Percentiles rank a stretch among this genome's conserved stretches.
Evolutionary conservation across 495 filamentous ascomycete species (phyloP).

Genomic region (Xylaria acuta): DNA sequence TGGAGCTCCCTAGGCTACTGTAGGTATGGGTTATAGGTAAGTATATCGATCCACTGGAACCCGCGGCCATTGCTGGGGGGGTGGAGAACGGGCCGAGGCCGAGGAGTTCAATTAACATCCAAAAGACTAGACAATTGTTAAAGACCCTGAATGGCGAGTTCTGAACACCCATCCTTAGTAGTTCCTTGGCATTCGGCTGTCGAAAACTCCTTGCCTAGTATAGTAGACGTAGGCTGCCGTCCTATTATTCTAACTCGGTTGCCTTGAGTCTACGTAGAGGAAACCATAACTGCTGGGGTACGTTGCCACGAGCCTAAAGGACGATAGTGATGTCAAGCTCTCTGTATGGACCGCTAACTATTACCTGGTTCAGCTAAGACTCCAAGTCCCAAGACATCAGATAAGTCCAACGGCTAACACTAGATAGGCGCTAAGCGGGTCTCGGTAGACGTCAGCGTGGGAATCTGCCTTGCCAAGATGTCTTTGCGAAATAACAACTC

Average conservation of each 20-base stretch:
- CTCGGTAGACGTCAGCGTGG: conserved; percentile 20
- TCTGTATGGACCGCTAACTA: conserved; percentile 9
- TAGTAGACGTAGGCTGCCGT: not conserved
- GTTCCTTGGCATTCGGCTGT: not conserved
- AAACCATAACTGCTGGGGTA: not conserved
- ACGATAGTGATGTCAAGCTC: conserved; percentile 8
- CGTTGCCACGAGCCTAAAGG: not conserved
- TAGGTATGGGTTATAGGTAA: not conserved
- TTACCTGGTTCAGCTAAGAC: conserved; percentile 10
- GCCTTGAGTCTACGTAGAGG: not conserved
- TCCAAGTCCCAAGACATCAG: not conserved
- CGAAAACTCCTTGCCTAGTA: not conserved
- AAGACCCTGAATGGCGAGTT: not conserved
- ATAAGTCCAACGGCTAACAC: conserved; percentile 13
- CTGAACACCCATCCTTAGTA: not conserved
- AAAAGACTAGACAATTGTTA: not conserved
- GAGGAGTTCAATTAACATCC: conserved; percentile 7
- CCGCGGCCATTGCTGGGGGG: conserved; percentile 8
- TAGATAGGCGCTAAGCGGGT: conserved; percentile 14
- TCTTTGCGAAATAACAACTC: conserved; percentile 21
- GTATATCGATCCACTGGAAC: conserved; percentile 8
- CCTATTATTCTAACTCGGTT: not conserved
- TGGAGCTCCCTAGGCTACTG: conserved; percentile 13
- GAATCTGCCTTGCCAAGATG: conserved; percentile 28
- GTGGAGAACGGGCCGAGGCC: not conserved